Evolutionary conservation across 2,329 filamentous ascomycete genomes (phyloP).

Genomic region (Calonectria henricotiae): DNA sequence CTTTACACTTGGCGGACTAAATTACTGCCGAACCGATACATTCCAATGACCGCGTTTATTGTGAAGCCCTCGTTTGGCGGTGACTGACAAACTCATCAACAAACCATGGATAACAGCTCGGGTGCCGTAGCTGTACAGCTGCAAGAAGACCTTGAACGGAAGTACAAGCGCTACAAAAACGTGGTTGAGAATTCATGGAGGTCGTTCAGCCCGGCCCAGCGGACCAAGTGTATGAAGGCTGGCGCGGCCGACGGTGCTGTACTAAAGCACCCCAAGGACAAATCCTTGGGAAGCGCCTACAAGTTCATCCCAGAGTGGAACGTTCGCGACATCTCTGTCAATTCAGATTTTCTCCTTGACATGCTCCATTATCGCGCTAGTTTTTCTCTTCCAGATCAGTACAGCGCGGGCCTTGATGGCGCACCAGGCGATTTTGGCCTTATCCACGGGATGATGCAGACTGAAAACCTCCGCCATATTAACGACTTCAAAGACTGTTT

Average conservation of each 20-base stretch:
- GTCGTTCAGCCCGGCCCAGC: slow-evolving; percentile 56
- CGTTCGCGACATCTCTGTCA: slow-evolving; percentile 59
- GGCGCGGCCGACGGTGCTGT: slow-evolving; percentile 56
- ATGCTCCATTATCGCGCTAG: slow-evolving; percentile 60
- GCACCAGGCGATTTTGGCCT: slow-evolving; percentile 57
- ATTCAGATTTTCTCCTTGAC: slow-evolving; percentile 59
- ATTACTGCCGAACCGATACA: slow-evolving; percentile 7
- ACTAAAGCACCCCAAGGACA: slow-evolving; percentile 57
- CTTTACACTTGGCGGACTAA: background rate
- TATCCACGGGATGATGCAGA: slow-evolving; percentile 58
- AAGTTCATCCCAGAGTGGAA: slow-evolving; percentile 65
- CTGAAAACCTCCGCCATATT: slow-evolving; percentile 54
- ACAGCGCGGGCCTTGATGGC: slow-evolving; percentile 52
- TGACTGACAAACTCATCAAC: background rate
- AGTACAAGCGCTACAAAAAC: slow-evolving; percentile 58
- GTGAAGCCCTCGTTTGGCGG: background rate
- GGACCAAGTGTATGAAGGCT: slow-evolving; percentile 56
- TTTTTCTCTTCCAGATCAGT: slow-evolving; percentile 56
- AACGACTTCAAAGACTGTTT: slow-evolving; percentile 54
- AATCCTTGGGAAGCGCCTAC: slow-evolving; percentile 57
- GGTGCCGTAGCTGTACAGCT: slow-evolving; percentile 45
- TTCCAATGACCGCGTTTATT: background rate
- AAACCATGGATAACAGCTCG: background rate
- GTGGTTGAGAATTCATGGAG: slow-evolving; percentile 61
- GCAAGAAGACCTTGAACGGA: slow-evolving; percentile 59